These are phyloP conservation scores for Orbilia javanica DNA, from an alignment of 2,329 filamentous ascomycete species.

Conservation along the genomic window DNA sequence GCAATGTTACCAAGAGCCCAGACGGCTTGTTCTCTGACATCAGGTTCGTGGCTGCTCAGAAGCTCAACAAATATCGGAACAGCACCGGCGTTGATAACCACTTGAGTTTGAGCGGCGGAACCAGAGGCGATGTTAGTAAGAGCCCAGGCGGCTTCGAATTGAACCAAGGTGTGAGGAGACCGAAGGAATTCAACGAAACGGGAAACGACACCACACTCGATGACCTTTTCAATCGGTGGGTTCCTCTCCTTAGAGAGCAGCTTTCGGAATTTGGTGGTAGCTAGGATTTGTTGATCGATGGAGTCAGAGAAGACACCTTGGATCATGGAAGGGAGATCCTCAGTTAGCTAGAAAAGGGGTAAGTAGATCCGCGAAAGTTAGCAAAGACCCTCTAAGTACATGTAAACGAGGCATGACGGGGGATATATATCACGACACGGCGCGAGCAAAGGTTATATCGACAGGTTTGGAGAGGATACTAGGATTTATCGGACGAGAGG, in stretches of 20 bases:
- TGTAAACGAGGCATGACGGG: neutral
- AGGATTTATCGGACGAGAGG: conserved; percentile 16
- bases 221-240: conserved; percentile 98
- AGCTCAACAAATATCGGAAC: conserved; percentile 99
- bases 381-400: neutral
- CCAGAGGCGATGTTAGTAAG: conserved; percentile 99
- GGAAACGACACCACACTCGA: conserved; percentile 97
- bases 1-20: conserved; percentile 99
- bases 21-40: conserved; percentile 97
- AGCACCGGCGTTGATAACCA: conserved; percentile 97
- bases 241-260: conserved; percentile 98
- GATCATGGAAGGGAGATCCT: conserved; percentile 98
- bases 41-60: conserved; percentile 92
- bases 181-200: conserved; percentile 98
- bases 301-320: conserved; percentile 98
- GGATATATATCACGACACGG: neutral
- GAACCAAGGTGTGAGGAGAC: conserved; percentile 96
- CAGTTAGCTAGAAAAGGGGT: conserved; percentile 78
- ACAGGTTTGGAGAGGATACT: conserved; percentile 24
- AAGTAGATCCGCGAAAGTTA: neutral
- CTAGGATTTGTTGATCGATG: conserved; percentile 96
- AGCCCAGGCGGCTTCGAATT: conserved; percentile 99
- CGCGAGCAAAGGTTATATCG: conserved; percentile 6
- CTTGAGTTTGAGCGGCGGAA: conserved; percentile 96
- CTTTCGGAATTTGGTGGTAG: conserved; percentile 98